Evolutionary conservation across 78 protist species (phyloP), one percentile per base, ranked within the genome.

Genomic region (Dictyostelium capitatum): DNA sequence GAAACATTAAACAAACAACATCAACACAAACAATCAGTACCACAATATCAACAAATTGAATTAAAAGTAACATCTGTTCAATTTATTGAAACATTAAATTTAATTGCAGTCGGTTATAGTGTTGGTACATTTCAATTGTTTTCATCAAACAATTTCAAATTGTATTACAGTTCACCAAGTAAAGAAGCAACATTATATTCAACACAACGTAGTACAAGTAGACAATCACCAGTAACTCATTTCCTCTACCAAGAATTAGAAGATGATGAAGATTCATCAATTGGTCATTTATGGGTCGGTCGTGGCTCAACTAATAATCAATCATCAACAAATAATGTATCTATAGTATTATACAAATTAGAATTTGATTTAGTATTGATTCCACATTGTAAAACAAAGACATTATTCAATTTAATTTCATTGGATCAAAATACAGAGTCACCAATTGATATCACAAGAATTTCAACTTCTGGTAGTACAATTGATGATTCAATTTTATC

Each of bases 191-290:
- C 28, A n/a, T 67, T 67, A 17, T 12, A 25, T 32, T 32, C 75
- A 67, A 62, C 15, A 3, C 15, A 25, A 10, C 67, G 28, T 51
- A n/a, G 12, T 23, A 37, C n/a, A 37, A 25, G 30, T 32, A 25
- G 37, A 32, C 70, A 67, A 62, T 30, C 50, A 11, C 85, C 93
- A 47, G 92, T 87, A 1, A 87, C 93, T 0, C 78, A 87, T 19
- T 77, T 87, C 48, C 84, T 87, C 11, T 62, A 75, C 17, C 93
- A 87, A 65, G 93, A 87, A 43, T 51, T 87, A 20, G 93, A 87
- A n/a, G 93, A 87, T 30, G 93, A 77, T 65, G 70, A 67, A 3
- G 67, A 37, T n/a, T 59, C 79, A 7, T 4, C 72, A 0, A 6
- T 43, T 7, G 51, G 78, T 32, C 41, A 77, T 65, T 20, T 87